Percentiles rank a stretch among this genome's conserved stretches.
phyloP scores from a whole-genome alignment of 345 rosid genomes.

The Euclidium syriacum region DNA sequence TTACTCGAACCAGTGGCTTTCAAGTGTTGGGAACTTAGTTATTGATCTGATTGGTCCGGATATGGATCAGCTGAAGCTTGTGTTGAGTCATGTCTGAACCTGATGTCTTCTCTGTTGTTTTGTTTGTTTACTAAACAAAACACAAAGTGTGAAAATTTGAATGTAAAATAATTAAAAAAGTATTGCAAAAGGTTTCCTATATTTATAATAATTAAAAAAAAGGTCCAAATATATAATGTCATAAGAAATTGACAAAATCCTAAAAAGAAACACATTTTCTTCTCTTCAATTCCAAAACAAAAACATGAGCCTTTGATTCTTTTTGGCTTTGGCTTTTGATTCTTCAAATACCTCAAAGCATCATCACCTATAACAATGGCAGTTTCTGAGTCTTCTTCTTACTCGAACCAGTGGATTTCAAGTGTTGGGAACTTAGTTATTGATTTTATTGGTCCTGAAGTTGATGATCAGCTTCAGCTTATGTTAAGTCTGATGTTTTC shows the following conservation, averaged over 20 bases:
- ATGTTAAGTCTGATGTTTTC: slow-evolving; percentile 16
- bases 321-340: too few relatives aligned
- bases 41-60: slow-evolving; percentile 27
- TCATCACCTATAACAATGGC: slow-evolving; percentile 9
- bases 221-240: too few relatives aligned
- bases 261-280: too few relatives aligned
- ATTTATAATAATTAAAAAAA: too few relatives aligned
- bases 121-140: slow-evolving; percentile 5
- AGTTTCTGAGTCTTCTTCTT: slow-evolving; percentile 16
- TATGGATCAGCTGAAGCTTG: slow-evolving; percentile 23
- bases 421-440: slow-evolving; percentile 27
- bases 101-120: slow-evolving; percentile 10
- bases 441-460: slow-evolving; percentile 28
- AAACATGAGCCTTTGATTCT: too few relatives aligned
- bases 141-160: not conserved
- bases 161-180: too few relatives aligned
- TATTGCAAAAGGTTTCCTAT: too few relatives aligned
- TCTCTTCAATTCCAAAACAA: too few relatives aligned
- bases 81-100: slow-evolving; percentile 19
- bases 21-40: slow-evolving; percentile 29
- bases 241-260: too few relatives aligned
- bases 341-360: too few relatives aligned
- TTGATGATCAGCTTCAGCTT: slow-evolving; percentile 24
- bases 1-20: slow-evolving; percentile 30
- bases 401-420: slow-evolving; percentile 32